Evolutionary conservation across 441 rosid species (phyloP).

Genomic region (Eruca vesicaria): DNA sequence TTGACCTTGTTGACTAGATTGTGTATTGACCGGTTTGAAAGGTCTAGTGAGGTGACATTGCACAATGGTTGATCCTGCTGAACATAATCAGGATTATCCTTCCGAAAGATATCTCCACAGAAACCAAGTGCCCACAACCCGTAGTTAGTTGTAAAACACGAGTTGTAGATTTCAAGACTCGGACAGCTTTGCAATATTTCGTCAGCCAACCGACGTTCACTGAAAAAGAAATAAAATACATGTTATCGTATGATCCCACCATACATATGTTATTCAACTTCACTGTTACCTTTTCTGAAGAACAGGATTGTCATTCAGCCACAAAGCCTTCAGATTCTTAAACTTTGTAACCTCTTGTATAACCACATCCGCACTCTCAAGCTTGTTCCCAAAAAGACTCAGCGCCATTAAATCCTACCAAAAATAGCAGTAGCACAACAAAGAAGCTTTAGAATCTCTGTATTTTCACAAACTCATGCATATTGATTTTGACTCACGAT

Average conservation of each 20-base stretch:
- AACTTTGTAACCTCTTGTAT: conserved; percentile 66
- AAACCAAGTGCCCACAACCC: conserved; percentile 91
- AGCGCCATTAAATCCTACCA: conserved; percentile 76
- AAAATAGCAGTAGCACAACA: conserved; percentile 14
- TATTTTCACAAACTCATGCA: not conserved
- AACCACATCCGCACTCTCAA: conserved; percentile 49
- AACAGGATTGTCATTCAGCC: conserved; percentile 86
- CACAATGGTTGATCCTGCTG: conserved; percentile 47
- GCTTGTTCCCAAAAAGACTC: conserved; percentile 76
- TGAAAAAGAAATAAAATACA: conserved; percentile 33
- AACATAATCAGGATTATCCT: conserved; percentile 56
- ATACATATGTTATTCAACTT: not conserved
- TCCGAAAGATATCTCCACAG: conserved; percentile 64
- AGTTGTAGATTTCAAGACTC: conserved; percentile 79
- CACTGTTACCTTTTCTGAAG: conserved; percentile 47
- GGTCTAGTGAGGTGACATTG: conserved; percentile 69
- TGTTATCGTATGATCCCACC: not conserved
- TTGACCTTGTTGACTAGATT: conserved; percentile 72
- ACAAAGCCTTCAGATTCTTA: conserved; percentile 69
- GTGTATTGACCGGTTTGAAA: conserved; percentile 66
- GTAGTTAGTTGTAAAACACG: conserved; percentile 62
- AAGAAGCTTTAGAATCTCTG: conserved; percentile 18
- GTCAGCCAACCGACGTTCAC: conserved; percentile 48
- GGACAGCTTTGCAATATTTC: conserved; percentile 66
- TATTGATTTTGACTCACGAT: not conserved